A percentile compares a stretch with the other conserved stretches of the same genome.
phyloP scores from a whole-genome alignment of 768 basidiomycete species.

The Termitomyces eurrhizus region DNA sequence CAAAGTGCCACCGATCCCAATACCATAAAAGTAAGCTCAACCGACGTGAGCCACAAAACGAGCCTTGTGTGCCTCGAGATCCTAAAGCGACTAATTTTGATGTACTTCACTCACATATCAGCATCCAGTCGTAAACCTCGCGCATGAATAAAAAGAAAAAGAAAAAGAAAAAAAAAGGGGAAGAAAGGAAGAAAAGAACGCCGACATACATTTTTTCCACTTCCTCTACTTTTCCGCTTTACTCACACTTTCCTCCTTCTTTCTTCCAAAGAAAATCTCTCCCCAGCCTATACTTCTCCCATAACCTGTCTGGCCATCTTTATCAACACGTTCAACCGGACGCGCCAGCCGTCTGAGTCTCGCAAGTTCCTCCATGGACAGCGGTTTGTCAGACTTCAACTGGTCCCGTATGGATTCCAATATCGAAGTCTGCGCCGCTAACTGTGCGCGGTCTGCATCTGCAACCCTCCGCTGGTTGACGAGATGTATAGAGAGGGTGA shows the following conservation, averaged over 20 bases:
- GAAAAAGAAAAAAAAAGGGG: too few relatives aligned
- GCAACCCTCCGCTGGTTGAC: constrained; percentile 46
- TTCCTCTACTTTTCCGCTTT: constrained; percentile 33
- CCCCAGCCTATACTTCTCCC: constrained; percentile 40
- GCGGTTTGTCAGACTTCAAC: constrained; percentile 40
- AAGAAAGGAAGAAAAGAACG: too few relatives aligned
- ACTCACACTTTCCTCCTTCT: constrained; percentile 23
- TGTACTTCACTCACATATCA: constrained; percentile 4
- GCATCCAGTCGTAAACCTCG: not conserved
- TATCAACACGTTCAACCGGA: constrained; percentile 10
- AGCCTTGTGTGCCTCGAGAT: not conserved
- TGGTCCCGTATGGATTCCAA: constrained; percentile 55
- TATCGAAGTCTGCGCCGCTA: constrained; percentile 57
- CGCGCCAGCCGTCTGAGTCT: constrained; percentile 53
- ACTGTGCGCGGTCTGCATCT: constrained; percentile 50
- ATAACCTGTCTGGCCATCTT: not conserved
- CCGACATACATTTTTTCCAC: constrained; percentile 32
- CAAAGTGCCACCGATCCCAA: not conserved
- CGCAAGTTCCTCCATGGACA: constrained; percentile 49
- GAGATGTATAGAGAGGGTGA: constrained; percentile 65
- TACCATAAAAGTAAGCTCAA: not conserved
- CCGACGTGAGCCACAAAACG: not conserved
- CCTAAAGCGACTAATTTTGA: not conserved
- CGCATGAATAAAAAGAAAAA: not conserved
- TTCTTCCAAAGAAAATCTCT: constrained; percentile 45